phyloP scores from a whole-genome alignment of 768 basidiomycete species.

The Xerocomus potaroensis region DNA sequence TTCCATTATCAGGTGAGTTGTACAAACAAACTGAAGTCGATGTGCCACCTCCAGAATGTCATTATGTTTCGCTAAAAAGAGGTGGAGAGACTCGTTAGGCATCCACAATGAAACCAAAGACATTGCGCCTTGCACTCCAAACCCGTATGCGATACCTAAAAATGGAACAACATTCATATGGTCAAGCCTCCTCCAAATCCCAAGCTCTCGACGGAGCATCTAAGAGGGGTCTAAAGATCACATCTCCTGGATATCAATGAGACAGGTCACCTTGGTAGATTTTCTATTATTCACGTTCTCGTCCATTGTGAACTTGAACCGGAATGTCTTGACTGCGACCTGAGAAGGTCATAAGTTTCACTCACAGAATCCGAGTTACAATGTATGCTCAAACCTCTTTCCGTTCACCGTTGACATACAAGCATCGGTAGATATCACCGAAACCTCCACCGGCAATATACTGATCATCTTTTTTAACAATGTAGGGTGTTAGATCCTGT shows the following conservation, averaged over 20 bases:
- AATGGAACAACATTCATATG: background rate
- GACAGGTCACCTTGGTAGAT: background rate
- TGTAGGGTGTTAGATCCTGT: background rate
- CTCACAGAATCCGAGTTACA: background rate
- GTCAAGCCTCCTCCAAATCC: slow-evolving; percentile 1
- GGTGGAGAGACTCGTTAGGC: background rate
- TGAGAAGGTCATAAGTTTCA: background rate
- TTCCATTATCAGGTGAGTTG: slow-evolving; percentile 1
- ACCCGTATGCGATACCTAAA: background rate
- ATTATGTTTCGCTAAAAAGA: background rate
- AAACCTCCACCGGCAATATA: background rate
- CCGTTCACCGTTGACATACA: background rate
- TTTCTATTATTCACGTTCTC: background rate
- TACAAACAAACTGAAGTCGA: background rate
- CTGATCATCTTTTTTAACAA: background rate
- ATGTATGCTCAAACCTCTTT: background rate
- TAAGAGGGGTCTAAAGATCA: no score
- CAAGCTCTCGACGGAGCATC: slow-evolving; percentile 5
- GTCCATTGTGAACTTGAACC: background rate
- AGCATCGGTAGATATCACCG: slow-evolving; percentile 3
- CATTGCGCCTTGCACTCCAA: background rate
- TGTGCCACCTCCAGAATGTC: background rate
- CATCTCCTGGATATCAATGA: no score
- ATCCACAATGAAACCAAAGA: background rate
- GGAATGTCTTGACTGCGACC: slow-evolving; percentile 5